Evolutionary conservation across 257 asterid genomes (phyloP).

Genomic region (Solanum paucissectum): DNA sequence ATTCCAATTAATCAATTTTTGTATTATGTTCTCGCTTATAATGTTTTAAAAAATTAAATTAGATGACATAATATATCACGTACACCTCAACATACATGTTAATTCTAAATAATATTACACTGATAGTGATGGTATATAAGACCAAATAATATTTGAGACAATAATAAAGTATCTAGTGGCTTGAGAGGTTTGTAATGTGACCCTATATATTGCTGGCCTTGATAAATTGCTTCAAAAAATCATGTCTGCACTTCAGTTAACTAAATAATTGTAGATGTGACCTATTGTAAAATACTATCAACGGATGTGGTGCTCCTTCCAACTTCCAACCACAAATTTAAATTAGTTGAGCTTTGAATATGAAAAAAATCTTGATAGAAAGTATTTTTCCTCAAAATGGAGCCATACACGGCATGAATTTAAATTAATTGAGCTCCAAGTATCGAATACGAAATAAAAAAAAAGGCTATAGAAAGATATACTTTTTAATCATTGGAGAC

Average conservation of each 20-base stretch:
- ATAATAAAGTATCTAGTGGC: background rate
- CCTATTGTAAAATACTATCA: background rate
- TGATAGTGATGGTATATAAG: background rate
- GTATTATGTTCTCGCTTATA: background rate
- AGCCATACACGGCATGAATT: background rate
- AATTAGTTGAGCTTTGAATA: no score
- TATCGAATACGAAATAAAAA: no score
- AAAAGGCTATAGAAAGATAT: background rate
- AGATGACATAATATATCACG: background rate
- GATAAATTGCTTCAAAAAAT: background rate
- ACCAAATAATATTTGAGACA: background rate
- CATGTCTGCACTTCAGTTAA: background rate
- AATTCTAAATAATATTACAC: background rate
- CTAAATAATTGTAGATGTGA: background rate
- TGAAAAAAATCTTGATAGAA: no score
- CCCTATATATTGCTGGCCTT: background rate
- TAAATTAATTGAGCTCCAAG: no score
- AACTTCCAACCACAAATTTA: no score
- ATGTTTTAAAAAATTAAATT: background rate
- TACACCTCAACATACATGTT: background rate
- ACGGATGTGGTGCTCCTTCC: no score
- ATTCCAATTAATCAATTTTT: background rate
- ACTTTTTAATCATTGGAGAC: background rate
- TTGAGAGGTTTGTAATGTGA: background rate
- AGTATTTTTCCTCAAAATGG: rapidly evolving